Conservation (phyloP, 331 rosid species). For the Malus hybrid region DNA sequence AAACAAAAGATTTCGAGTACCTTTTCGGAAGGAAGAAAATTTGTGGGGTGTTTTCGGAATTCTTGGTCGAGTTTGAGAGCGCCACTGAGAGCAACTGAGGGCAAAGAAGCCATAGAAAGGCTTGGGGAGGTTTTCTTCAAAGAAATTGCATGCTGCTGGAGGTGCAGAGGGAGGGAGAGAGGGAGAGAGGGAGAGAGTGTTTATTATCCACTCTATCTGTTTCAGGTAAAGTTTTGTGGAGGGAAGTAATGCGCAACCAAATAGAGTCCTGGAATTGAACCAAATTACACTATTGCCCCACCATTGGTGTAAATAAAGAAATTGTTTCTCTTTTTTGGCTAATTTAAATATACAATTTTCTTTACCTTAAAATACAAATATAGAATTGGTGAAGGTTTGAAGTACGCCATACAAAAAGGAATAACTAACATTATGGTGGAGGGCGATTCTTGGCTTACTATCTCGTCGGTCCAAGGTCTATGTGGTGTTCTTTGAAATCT, state of each 20-base stretch:
- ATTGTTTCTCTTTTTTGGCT: background rate
- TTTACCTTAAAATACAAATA: background rate
- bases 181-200: background rate
- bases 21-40: slow-evolving; percentile 35
- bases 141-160: background rate
- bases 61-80: slow-evolving; percentile 55
- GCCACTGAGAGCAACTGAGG: slow-evolving; percentile 45
- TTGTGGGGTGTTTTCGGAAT: slow-evolving; percentile 36
- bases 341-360: background rate
- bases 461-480: too few species aligned
- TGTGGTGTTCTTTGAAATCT: accelerated
- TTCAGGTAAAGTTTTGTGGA: slow-evolving; percentile 18
- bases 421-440: too few species aligned
- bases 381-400: background rate
- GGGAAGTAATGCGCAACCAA: slow-evolving; percentile 4
- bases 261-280: background rate
- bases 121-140: background rate
- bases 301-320: background rate
- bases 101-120: slow-evolving; percentile 57
- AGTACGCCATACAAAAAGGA: too few species aligned
- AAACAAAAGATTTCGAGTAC: slow-evolving; percentile 9
- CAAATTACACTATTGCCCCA: background rate
- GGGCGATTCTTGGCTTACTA: too few species aligned
- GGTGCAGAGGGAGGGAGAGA: background rate
- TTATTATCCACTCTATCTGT: slow-evolving; percentile 21